phyloP scores from a whole-genome alignment of 2,329 filamentous ascomycete species.

The Parastagonospora avenae region DNA sequence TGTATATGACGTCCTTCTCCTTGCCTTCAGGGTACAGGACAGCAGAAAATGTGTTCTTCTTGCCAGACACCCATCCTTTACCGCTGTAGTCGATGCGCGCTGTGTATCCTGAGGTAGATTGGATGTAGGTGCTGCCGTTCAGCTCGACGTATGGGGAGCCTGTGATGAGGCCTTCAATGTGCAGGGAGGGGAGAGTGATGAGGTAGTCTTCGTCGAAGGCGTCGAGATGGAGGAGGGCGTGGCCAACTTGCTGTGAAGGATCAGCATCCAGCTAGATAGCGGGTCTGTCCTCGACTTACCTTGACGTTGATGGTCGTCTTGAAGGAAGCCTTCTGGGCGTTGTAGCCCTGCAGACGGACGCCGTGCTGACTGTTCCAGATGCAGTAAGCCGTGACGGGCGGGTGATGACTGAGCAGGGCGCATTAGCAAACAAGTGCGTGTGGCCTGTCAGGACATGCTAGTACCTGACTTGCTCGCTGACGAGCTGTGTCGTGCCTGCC shows the following conservation, averaged over 20 bases:
- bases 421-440: conserved; percentile 11
- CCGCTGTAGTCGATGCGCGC: conserved; percentile 91
- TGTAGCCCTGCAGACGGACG: conserved; percentile 79
- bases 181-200: conserved; percentile 87
- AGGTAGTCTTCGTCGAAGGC: conserved; percentile 74
- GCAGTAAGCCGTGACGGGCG: conserved; percentile 90
- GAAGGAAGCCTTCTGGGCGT: conserved; percentile 95
- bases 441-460: conserved; percentile 3
- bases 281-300: conserved; percentile 18
- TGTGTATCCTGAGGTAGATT: conserved; percentile 83
- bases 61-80: conserved; percentile 92
- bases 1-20: conserved; percentile 78
- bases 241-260: conserved; percentile 71
- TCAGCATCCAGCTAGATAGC: conserved; percentile 4
- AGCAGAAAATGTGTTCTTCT: conserved; percentile 90
- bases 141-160: conserved; percentile 89
- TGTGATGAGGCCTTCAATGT: conserved; percentile 91
- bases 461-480: conserved; percentile 91
- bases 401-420: conserved; percentile 69
- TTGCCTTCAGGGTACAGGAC: conserved; percentile 70
- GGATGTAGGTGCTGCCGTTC: conserved; percentile 82
- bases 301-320: conserved; percentile 93
- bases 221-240: conserved; percentile 80
- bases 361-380: conserved; percentile 87
- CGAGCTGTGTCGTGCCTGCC: conserved; percentile 79